A percentile compares a stretch with the other conserved stretches of the same genome.
Conservation (phyloP, 176 grass and related monocot genomes). For the Lolium multiflorum region DNA sequence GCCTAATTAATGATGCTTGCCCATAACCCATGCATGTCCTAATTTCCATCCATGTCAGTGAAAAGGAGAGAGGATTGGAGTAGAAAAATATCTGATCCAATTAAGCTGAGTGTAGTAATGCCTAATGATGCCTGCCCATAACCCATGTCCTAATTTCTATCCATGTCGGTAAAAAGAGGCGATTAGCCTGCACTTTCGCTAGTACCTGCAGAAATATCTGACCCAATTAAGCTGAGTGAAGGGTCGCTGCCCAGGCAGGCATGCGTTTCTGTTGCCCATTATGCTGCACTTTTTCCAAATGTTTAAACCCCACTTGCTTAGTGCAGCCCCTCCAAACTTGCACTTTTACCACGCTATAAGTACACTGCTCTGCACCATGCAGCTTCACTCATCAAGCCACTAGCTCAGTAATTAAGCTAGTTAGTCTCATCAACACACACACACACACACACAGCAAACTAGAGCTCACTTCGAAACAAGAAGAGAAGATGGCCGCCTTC, state of each 20-base stretch:
- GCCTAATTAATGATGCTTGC: conserved; percentile 12
- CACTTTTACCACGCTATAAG: conserved; percentile 8
- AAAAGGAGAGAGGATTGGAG: neutral
- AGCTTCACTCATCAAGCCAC: neutral
- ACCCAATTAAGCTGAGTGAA: neutral
- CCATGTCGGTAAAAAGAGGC: neutral
- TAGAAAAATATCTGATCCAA: conserved; percentile 14
- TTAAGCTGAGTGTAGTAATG: neutral
- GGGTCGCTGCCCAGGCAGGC: conserved; percentile 8
- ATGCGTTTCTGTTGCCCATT: conserved; percentile 44
- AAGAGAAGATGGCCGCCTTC: neutral
- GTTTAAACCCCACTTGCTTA: conserved; percentile 15
- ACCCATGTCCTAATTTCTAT: conserved; percentile 14
- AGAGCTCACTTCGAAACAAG: neutral
- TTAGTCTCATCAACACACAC: neutral
- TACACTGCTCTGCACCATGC: neutral
- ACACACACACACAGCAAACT: too few relatives aligned
- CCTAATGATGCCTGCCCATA: neutral
- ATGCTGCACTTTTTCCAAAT: conserved; percentile 21
- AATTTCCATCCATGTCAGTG: conserved; percentile 7
- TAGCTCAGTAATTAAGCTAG: neutral
- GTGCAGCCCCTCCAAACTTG: neutral
- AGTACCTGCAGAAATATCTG: conserved; percentile 1
- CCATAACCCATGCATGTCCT: conserved; percentile 14
- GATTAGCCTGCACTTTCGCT: neutral